Evolutionary conservation across 2,329 filamentous ascomycete genomes (phyloP), one percentile per base, ranked within the genome.

Genomic region (Colletotrichum filicis): DNA sequence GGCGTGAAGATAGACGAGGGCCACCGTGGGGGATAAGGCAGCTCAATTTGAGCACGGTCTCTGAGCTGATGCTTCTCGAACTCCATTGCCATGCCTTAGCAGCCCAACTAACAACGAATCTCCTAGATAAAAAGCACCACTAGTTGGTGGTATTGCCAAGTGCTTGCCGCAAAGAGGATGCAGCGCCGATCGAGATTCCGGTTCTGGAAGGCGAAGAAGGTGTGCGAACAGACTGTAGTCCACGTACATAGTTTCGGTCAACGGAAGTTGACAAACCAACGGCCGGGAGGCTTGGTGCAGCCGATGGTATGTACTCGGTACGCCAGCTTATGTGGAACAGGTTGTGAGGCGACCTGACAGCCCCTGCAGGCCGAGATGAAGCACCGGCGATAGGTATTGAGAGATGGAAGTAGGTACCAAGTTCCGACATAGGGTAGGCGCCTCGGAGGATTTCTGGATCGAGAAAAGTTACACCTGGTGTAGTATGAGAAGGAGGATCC

Each of bases 291-390:
- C 70, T 26, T 66, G 56, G 56, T 70, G 66, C 66, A 73, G 60
- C 60, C 56, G 46, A 49, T 56, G 66, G 60, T 37, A 49, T 55
- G 60, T 49, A 49, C 60, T 49, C 24, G 60, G 60, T 37, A 56
- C 60, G 56, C 35, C 32, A 65, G 32, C 64, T 55, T 46, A 49
- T 42, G 68, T 73, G 66, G 59, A 46, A 60, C 35, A 61, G 24
- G 55, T 49, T n/a, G 60, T 56, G 70, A 57, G 28, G 22, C 59
- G 35, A 5, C 42, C 32, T 26, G 66, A 61, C 32, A 7, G 37
- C 67, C 66, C 66, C 55, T 65, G 70, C 60, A 65, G 66, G 67
- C 70, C 46, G 56, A 73, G 60, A 70, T 70, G 66, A 73, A 52
- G 66, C 56, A 59, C 30, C 30, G 59, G 42, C 42, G 66, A 46